phyloP scores from a whole-genome alignment of 176 grass and related monocot species.

The Carex littledalei region DNA sequence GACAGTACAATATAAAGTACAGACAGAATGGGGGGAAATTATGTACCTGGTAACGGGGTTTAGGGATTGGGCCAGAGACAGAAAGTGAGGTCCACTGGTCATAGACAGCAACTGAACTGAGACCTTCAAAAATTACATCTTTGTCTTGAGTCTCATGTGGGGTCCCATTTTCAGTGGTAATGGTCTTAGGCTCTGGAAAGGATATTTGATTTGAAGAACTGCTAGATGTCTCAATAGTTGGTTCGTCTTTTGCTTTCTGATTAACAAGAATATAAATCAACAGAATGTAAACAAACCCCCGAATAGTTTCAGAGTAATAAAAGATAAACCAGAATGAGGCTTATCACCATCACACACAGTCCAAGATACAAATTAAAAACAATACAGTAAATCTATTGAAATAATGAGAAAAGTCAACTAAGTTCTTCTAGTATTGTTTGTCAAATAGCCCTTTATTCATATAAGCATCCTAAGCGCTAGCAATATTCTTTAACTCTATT shows the following conservation, averaged over 20 bases:
- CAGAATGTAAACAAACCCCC: not conserved
- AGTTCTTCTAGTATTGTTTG: not conserved
- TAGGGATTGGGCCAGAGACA: slow-evolving; percentile 54
- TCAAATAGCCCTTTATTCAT: slow-evolving; percentile 13
- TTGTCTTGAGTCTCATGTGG: slow-evolving; percentile 72
- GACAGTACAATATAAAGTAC: not conserved
- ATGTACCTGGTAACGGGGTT: slow-evolving; percentile 82
- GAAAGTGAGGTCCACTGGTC: slow-evolving; percentile 83
- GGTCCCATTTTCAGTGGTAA: slow-evolving; percentile 67
- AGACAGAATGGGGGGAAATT: slow-evolving; percentile 4
- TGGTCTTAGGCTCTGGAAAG: slow-evolving; percentile 71
- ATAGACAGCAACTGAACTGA: slow-evolving; percentile 56
- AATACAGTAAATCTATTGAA: not conserved
- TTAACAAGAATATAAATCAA: not conserved
- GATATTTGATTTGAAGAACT: slow-evolving; percentile 63
- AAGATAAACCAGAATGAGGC: not conserved
- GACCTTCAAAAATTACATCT: slow-evolving; percentile 85
- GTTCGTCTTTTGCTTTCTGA: slow-evolving; percentile 59
- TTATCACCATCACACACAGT: not conserved
- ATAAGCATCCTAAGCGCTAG: not conserved
- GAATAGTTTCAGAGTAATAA: not conserved
- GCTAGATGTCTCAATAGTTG: slow-evolving; percentile 23
- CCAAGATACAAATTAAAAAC: not conserved
- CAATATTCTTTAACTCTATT: not conserved
- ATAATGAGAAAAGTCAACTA: not conserved